Evolutionary conservation across 2,329 filamentous ascomycete species (phyloP), one percentile per base, ranked within the genome.

Genomic region (Stagonosporopsis chrysanthemi): DNA sequence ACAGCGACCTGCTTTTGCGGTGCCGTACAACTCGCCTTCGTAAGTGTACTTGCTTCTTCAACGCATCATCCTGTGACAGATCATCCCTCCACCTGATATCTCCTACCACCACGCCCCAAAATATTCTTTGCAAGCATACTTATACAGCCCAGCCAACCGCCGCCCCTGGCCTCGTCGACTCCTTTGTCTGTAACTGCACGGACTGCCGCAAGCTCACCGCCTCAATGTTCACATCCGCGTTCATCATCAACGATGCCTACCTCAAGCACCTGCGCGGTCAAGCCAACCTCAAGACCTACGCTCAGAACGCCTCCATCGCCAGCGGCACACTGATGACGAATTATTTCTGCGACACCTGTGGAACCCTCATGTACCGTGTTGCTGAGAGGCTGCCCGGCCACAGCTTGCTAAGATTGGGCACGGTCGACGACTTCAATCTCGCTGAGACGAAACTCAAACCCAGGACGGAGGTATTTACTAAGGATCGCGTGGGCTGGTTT

Each of bases 301-400:
- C 83, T 42, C 81, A 86, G 33, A 50, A 40, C 0, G 47, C 58
- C 12, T 68, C 67, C 0, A 80, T 84, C 38, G 75, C 59, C 0
- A 77, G 49, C 8, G 49, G 52, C 6, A 52, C 50, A 11, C 29
- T 45, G 15, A 89, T 89, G 86, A 83, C 82, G 12, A 88, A 88
- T 65, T 77, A 79, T 65, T 89, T 89, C 72, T 89, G 87, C 63
- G 75, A 67, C 0, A 82, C 76, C 0, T 89, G 86, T 66, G 86
- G 87, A 1, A 82, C 82, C 0, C 78, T 88, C 6, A 83, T 89
- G 84, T 88, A 87, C 63, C 79, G 86, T 1, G 69, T 79, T 15
- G 74, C 80, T 5, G 65, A 72, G 2, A 74, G 66, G 0, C 82
- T 77, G 52, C 83, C 83, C 0, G 82, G 79, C 0, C 50, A 58